These are phyloP conservation scores for Neurospora cerealis DNA, from an alignment of 495 filamentous ascomycete genomes.

Conservation along the genomic window DNA sequence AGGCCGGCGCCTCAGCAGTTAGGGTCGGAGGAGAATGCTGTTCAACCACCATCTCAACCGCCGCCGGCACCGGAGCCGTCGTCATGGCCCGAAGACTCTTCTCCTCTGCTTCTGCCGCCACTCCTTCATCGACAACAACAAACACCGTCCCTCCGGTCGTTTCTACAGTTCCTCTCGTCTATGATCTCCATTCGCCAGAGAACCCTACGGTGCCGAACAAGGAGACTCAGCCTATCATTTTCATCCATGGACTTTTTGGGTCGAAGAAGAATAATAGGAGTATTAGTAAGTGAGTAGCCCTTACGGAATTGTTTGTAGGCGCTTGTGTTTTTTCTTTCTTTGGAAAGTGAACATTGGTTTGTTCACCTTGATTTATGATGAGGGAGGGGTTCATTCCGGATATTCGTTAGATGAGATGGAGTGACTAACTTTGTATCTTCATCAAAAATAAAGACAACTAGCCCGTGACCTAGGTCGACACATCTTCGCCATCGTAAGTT, in stretches of 20 bases:
- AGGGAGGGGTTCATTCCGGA: neutral
- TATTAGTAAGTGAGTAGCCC: slow-evolving; percentile 79
- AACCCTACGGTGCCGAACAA: slow-evolving; percentile 20
- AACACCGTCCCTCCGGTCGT: neutral
- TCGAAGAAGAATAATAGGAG: slow-evolving; percentile 92
- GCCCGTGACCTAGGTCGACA: slow-evolving; percentile 71
- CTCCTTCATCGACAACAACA: neutral
- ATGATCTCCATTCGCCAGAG: slow-evolving; percentile 48
- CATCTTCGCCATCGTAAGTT: slow-evolving; percentile 68
- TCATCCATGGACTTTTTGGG: slow-evolving; percentile 92
- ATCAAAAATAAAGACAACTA: slow-evolving; percentile 41
- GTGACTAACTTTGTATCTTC: neutral
- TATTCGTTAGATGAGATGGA: neutral
- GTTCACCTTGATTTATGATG: neutral
- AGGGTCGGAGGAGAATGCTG: neutral
- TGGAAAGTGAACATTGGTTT: neutral
- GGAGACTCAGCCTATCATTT: slow-evolving; percentile 59
- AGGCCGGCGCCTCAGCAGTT: neutral
- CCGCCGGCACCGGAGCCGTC: neutral
- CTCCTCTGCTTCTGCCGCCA: neutral
- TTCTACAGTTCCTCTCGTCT: slow-evolving; percentile 40
- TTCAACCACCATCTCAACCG: neutral
- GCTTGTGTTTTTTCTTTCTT: neutral
- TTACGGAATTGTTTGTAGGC: neutral
- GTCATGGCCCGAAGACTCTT: neutral